Evolutionary conservation across 177 flowering plant genomes (phyloP).

Genomic region (Vitis hybrid): DNA sequence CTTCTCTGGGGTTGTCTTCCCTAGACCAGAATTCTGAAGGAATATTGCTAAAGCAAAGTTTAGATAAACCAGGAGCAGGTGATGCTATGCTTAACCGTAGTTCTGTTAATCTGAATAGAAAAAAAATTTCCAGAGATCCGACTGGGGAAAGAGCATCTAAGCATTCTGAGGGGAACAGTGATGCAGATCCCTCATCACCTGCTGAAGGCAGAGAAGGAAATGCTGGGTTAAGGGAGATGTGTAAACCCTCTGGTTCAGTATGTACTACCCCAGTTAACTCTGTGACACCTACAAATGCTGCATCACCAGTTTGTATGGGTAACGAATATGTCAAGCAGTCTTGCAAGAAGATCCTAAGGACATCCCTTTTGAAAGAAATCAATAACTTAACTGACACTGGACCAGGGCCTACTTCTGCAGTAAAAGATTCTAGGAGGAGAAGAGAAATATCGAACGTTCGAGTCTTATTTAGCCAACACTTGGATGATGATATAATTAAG

Average conservation of each 20-base stretch:
- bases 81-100: slow-evolving; percentile 9
- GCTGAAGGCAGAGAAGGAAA: slow-evolving; percentile 16
- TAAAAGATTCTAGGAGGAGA: slow-evolving; percentile 56
- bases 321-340: slow-evolving; percentile 55
- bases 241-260: slow-evolving; percentile 26
- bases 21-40: slow-evolving; percentile 9
- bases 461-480: slow-evolving; percentile 79
- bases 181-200: slow-evolving; percentile 14
- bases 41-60: slow-evolving; percentile 1
- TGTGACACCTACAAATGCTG: slow-evolving; percentile 34
- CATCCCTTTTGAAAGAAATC: slow-evolving; percentile 49
- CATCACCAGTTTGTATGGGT: slow-evolving; percentile 81
- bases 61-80: slow-evolving; percentile 7
- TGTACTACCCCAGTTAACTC: slow-evolving; percentile 50
- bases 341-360: slow-evolving; percentile 41
- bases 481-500: slow-evolving; percentile 71
- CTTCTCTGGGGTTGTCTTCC: slow-evolving; percentile 10
- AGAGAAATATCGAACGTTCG: slow-evolving; percentile 58
- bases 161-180: slow-evolving; percentile 14
- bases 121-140: slow-evolving; percentile 3
- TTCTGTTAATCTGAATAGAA: slow-evolving; percentile 14
- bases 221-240: slow-evolving; percentile 15
- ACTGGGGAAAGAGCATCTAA: slow-evolving; percentile 6
- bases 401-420: slow-evolving; percentile 21
- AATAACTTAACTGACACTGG: slow-evolving; percentile 27